phyloP scores from a whole-genome alignment of 2,329 filamentous ascomycete genomes.

The Botrytis fragariae region DNA sequence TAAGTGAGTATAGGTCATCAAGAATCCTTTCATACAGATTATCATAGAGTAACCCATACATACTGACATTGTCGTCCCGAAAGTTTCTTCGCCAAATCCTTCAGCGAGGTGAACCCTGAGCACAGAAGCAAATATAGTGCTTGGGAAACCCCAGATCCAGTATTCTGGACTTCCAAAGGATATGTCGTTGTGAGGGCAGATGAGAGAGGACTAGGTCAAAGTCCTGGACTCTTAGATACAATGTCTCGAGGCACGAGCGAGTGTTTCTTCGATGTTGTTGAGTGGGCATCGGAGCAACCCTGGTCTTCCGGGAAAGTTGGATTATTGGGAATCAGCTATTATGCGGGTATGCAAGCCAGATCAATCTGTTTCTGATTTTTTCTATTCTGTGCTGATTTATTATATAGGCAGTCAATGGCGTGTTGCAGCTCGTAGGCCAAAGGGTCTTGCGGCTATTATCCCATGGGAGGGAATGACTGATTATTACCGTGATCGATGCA shows the following conservation, averaged over 20 bases:
- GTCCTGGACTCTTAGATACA: conserved; percentile 50
- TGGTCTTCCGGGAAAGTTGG: conserved; percentile 53
- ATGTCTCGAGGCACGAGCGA: conserved; percentile 53
- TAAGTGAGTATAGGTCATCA: conserved; percentile 39
- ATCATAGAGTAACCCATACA: not conserved
- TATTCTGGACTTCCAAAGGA: conserved; percentile 44
- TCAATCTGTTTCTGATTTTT: conserved; percentile 17
- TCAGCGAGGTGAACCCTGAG: conserved; percentile 42
- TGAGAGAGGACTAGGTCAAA: conserved; percentile 52
- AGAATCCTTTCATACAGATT: not conserved
- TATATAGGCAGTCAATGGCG: conserved; percentile 47
- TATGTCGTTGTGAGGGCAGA: conserved; percentile 47
- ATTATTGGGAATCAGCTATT: conserved; percentile 51
- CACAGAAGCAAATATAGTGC: conserved; percentile 44
- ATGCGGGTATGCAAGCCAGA: conserved; percentile 39
- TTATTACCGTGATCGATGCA: conserved; percentile 43
- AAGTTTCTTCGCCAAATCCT: conserved; percentile 49
- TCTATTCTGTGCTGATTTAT: not conserved
- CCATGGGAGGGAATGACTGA: not conserved
- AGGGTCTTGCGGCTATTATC: not conserved
- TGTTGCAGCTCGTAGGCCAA: conserved; percentile 46
- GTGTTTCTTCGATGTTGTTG: conserved; percentile 50
- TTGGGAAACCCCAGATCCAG: conserved; percentile 46
- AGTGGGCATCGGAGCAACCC: conserved; percentile 50
- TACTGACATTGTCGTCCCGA: not conserved